Evolutionary conservation across 2,329 filamentous ascomycete genomes (phyloP), one percentile per base, ranked within the genome.

Genomic region (Xylariales sp.): DNA sequence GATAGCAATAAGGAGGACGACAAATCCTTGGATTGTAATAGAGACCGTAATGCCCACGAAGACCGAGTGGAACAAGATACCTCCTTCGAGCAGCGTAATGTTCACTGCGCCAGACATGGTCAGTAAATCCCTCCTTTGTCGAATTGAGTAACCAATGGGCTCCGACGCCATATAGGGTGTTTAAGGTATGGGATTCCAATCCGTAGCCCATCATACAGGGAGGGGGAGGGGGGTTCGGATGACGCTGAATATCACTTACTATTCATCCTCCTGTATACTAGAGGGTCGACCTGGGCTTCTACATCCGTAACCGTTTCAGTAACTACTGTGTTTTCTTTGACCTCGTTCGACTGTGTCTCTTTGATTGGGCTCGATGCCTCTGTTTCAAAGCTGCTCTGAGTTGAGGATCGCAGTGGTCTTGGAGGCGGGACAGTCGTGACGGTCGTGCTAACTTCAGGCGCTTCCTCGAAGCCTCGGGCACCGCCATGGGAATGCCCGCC

Each of bases 61-160:
- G 67, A 94, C 86, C 68, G 89, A 92, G 80, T 94, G 91, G 77
- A 94, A 94, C 10, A 94, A 83, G 71, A 94, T 94, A 68, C 91
- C 91, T 64, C 91, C 90, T 78, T 94, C 91, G 5, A 94, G 85
- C 2, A 94, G 84, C 4, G 91, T 86, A 71, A 92, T 93, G 79
- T 94, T 91, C 73, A 93, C 64, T 67, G 12, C 9, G 9, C 1
- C 30, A 48, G 23, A 6, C 30, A 49, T 49, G 14, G 23, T 67
- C n/a, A 63, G 48, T 28, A 54, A 23, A 54, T n/a, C 5, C 8
- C 8, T 46, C 14, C 9, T 34, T 34, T 61, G 10, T 32, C 3
- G 6, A 5, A 23, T 62, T 14, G 41, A 57, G 32, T 23, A 23
- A 23, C 23, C 23, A 43, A 9, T 41, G 9, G n/a, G 7, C 36